Evolutionary conservation across 225 moss, liverwort and hornwort species (phyloP).

Genomic region (Physcomitrium patens): DNA sequence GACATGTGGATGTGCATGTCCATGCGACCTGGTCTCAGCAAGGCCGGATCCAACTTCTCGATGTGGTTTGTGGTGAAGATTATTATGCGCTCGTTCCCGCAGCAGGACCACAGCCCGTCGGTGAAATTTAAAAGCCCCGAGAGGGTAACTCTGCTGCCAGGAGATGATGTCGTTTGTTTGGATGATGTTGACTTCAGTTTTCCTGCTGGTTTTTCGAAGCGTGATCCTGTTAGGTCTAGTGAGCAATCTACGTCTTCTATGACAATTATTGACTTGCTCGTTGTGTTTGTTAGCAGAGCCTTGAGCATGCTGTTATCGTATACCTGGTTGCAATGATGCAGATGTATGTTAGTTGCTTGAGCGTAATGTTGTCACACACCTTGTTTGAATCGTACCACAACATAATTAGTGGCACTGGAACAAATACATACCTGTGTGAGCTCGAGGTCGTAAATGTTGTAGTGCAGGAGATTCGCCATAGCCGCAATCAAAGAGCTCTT

Average conservation of each 20-base stretch:
- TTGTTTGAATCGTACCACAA: too few species aligned
- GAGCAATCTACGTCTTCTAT: conserved; percentile 50
- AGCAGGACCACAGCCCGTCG: conserved; percentile 46
- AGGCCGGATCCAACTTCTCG: conserved; percentile 40
- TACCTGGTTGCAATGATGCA: conserved; percentile 11
- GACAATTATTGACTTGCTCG: conserved; percentile 42
- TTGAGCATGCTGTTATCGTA: conserved; percentile 34
- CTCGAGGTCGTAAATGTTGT: conserved; percentile 68
- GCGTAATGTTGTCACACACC: too few species aligned
- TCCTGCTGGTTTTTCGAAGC: conserved; percentile 4
- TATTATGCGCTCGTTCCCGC: conserved; percentile 43
- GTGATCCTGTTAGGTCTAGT: conserved; percentile 32
- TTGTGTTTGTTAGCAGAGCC: conserved; percentile 33
- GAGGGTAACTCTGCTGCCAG: conserved; percentile 29
- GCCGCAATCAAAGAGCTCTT: conserved; percentile 70
- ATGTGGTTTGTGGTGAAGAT: conserved; percentile 49
- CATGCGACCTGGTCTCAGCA: conserved; percentile 44
- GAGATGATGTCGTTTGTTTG: not conserved
- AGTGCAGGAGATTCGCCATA: conserved; percentile 61
- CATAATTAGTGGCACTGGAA: not conserved
- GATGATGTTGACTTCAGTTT: not conserved
- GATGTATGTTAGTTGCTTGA: not conserved
- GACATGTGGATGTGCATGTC: conserved; percentile 49
- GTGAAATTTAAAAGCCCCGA: conserved; percentile 48
- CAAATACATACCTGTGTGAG: conserved; percentile 51